phyloP scores from a whole-genome alignment of 176 grass and related monocot species.

The Oryza rufipogon region DNA sequence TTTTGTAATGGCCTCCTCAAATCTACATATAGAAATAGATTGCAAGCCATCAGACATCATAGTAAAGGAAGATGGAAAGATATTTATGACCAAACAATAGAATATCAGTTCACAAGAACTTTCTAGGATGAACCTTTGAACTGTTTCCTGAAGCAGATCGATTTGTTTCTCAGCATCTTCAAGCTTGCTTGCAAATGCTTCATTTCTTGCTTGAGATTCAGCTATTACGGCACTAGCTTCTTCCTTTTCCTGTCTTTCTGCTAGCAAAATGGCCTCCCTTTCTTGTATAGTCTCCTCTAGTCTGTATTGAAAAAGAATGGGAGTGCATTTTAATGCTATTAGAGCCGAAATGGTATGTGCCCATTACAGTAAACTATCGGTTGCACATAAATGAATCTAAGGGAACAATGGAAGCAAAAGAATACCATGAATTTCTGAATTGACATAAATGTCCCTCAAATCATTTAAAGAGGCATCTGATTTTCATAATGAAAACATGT shows the following conservation, averaged over 20 bases:
- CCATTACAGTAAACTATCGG: not conserved
- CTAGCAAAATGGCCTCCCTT: slow-evolving; percentile 63
- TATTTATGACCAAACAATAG: not conserved
- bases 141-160: slow-evolving; percentile 52
- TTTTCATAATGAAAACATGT: slow-evolving; percentile 19
- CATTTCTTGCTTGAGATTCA: slow-evolving; percentile 63
- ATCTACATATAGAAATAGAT: slow-evolving; percentile 46
- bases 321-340: slow-evolving; percentile 6
- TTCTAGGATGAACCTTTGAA: slow-evolving; percentile 53
- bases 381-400: not conserved
- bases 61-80: slow-evolving; percentile 26
- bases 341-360: not conserved
- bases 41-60: slow-evolving; percentile 27
- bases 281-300: slow-evolving; percentile 60
- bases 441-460: slow-evolving; percentile 1
- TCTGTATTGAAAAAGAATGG: slow-evolving; percentile 42
- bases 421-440: not conserved
- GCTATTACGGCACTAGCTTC: slow-evolving; percentile 41
- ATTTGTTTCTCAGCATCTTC: slow-evolving; percentile 75
- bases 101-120: slow-evolving; percentile 25
- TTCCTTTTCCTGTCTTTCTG: slow-evolving; percentile 59
- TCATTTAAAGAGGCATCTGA: slow-evolving; percentile 8
- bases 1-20: slow-evolving; percentile 51
- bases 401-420: slow-evolving; percentile 1
- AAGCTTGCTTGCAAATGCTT: slow-evolving; percentile 54